Percentiles rank a stretch among this genome's conserved stretches.
phyloP scores from a whole-genome alignment of 371 early-diverging fungal genomes.

The Cokeromyces recurvatus region DNA sequence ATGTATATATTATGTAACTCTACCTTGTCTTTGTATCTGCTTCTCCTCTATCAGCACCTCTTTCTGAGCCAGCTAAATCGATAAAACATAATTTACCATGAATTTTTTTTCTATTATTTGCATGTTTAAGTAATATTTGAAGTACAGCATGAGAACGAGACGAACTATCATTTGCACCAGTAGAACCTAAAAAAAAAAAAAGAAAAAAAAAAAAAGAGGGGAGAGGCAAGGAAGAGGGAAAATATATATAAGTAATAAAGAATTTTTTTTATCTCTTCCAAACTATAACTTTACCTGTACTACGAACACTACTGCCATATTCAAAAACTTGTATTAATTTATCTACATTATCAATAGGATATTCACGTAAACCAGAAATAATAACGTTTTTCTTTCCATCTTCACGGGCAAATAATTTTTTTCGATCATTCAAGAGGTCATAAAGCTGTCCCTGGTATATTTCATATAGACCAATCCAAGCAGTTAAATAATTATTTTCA shows the following conservation, averaged over 20 bases:
- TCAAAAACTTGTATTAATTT: constrained; percentile 90
- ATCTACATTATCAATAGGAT: constrained; percentile 76
- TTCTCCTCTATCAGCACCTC: constrained; percentile 97
- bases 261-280: no score
- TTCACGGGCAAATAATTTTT: constrained; percentile 89
- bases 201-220: no score
- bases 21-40: constrained; percentile 82
- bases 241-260: no score
- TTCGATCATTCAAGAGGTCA: constrained; percentile 87
- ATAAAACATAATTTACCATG: constrained; percentile 94
- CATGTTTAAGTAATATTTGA: constrained; percentile 77
- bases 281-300: constrained; percentile 67
- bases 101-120: constrained; percentile 41
- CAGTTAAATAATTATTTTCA: constrained; percentile 71
- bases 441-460: constrained; percentile 95
- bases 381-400: constrained; percentile 92
- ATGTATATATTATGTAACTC: no score
- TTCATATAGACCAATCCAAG: constrained; percentile 90
- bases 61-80: constrained; percentile 99
- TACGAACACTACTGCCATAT: constrained; percentile 81
- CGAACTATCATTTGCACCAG: constrained; percentile 71
- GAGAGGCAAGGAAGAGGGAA: no score
- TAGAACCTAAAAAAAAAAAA: no score
- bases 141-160: constrained; percentile 90
- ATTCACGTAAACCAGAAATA: constrained; percentile 82